Base-by-base conservation (phyloP, 2,329 filamentous ascomycete species). In the Penicillium sp. region DNA sequence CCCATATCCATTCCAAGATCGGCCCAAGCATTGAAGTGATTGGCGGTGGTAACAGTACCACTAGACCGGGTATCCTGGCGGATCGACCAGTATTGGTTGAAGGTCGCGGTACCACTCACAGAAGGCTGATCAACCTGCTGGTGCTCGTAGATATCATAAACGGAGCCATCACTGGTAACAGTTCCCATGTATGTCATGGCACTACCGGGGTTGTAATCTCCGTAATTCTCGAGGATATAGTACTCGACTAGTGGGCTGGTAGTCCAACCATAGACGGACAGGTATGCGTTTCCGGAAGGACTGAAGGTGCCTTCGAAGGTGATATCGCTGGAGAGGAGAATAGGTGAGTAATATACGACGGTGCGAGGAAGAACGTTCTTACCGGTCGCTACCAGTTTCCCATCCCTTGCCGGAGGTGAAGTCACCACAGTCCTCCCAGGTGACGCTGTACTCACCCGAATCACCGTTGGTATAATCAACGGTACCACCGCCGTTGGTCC, bases 381-480 rank as follows among this genome's bases (percentile, higher is more conserved):
- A 84, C 81, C 80, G 75, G 29, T 74, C 70, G 56, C 69, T 77
- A 46, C 83, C 83, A 19, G 82, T 78, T 55, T 79, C 79, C 82
- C 83, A 86, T 39, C 84, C 84, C 71, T 85, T 86, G 31, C 84
- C 84, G 56, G 76, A 54, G 9, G 56, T 58, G 19, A 62, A 62
- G 49, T 62, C 56, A 26, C 60, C 60, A 35, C 49, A 45, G 11
- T 60, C 47, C 10, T 29, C 19, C 60, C 60, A 62, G n/a, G 44
- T 57, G 43, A 62, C 58, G 21, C 55, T 58, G 21, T 62, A 62
- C 27, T 71, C 65, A 1, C 80, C 81, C 3, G 62, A 73, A 5
- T 65, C 63, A 2, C 74, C 73, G 66, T 82, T 82, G 53, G 65
- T 78, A 68, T 82, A 82, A 29, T 71, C 76, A 10, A 77, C 78